Evolutionary conservation across 2,329 filamentous ascomycete species (phyloP).

Genomic region (Alternaria solani): DNA sequence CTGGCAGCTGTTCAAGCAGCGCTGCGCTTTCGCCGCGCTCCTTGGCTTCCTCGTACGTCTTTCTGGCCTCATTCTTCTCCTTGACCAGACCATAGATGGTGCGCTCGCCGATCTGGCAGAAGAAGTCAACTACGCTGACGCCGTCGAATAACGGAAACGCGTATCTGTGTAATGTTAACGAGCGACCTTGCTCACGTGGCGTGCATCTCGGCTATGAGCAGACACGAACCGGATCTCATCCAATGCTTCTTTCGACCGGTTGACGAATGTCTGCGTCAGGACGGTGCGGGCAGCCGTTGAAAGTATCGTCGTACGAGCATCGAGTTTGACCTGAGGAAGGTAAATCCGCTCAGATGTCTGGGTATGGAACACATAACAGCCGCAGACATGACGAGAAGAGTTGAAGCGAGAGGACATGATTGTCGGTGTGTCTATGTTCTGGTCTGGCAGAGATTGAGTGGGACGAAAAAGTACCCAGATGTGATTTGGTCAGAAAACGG

Average conservation of each 20-base stretch:
- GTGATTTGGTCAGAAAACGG: not conserved
- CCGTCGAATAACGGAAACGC: constrained; percentile 13
- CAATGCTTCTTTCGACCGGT: not conserved
- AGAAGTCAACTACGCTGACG: constrained; percentile 14
- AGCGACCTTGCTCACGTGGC: too few relatives aligned
- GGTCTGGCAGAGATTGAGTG: not conserved
- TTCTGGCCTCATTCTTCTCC: constrained; percentile 10
- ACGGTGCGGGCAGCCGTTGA: constrained; percentile 10
- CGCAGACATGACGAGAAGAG: not conserved
- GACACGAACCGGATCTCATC: constrained; percentile 6
- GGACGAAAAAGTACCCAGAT: not conserved
- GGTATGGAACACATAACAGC: constrained; percentile 6
- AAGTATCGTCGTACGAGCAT: constrained; percentile 7
- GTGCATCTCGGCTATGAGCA: not conserved
- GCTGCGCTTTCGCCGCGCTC: constrained; percentile 8
- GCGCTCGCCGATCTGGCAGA: constrained; percentile 8
- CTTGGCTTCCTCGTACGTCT: constrained; percentile 10
- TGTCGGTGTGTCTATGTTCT: not conserved
- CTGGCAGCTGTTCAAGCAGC: constrained; percentile 6
- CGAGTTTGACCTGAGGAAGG: constrained; percentile 7
- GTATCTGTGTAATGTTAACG: not conserved
- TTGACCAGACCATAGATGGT: constrained; percentile 15
- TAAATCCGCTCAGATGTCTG: not conserved
- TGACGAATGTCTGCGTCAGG: constrained; percentile 8
- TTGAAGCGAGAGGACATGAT: not conserved